These are phyloP conservation scores for Rutstroemia sp. DNA, from an alignment of 2,329 filamentous ascomycete genomes.

Conservation along the genomic window DNA sequence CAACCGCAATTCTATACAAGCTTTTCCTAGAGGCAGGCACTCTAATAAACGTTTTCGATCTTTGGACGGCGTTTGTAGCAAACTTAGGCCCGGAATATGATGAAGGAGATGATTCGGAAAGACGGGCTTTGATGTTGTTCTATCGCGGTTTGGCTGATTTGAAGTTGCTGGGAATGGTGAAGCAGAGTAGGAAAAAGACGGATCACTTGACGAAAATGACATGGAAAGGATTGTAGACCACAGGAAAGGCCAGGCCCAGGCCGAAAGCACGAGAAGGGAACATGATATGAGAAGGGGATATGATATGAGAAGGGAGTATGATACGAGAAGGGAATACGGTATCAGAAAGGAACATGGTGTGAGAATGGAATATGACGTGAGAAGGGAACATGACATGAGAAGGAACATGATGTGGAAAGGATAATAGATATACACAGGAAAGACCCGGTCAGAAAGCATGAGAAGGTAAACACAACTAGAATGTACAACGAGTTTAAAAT, in stretches of 20 bases:
- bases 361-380: conserved; percentile 58
- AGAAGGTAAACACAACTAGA: neutral
- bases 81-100: conserved; percentile 37
- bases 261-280: too few relatives aligned
- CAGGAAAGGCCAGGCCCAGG: neutral
- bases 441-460: neutral
- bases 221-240: conserved; percentile 62
- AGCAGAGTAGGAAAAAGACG: conserved; percentile 80
- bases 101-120: conserved; percentile 38
- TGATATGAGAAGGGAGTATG: conserved; percentile 60
- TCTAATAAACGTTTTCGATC: conserved; percentile 70
- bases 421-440: conserved; percentile 35
- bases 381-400: conserved; percentile 47
- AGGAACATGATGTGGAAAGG: conserved; percentile 73
- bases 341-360: conserved; percentile 46
- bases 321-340: too few relatives aligned
- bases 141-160: conserved; percentile 82
- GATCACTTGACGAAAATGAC: conserved; percentile 83
- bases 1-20: conserved; percentile 69
- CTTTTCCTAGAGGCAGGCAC: conserved; percentile 71
- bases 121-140: conserved; percentile 65
- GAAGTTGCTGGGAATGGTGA: conserved; percentile 78
- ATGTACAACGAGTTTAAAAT: neutral
- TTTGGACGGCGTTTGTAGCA: conserved; percentile 70
- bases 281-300: conserved; percentile 41